These are phyloP conservation scores for Friedmanniomyces endolithicus DNA, from an alignment of 495 filamentous ascomycete species.

Conservation along the genomic window DNA sequence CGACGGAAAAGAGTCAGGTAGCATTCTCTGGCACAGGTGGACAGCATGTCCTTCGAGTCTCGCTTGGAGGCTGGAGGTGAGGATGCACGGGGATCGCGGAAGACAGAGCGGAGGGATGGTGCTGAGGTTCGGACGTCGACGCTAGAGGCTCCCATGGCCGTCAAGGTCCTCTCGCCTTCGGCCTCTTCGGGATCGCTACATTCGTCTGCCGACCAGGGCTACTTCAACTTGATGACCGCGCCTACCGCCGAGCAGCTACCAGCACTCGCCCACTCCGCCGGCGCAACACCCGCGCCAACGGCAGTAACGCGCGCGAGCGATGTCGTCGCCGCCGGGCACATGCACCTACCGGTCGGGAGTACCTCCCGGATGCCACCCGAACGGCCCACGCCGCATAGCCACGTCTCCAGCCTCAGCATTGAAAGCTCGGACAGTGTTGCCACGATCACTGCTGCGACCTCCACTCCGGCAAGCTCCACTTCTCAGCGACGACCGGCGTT, in stretches of 20 bases:
- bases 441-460: constrained; percentile 24
- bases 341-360: constrained; percentile 1
- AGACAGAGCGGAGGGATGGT: not conserved
- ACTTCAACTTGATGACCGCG: constrained; percentile 1
- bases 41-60: constrained; percentile 1
- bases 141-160: constrained; percentile 2
- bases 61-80: not conserved
- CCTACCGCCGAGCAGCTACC: constrained; percentile 1
- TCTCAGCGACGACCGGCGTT: constrained; percentile 16
- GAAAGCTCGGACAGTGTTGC: constrained; percentile 18
- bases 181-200: not conserved
- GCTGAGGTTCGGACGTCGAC: not conserved
- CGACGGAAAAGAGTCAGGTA: not conserved
- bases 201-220: not conserved
- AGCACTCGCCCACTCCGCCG: not conserved
- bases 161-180: constrained; percentile 9
- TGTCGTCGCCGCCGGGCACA: constrained; percentile 7
- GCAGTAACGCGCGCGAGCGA: constrained; percentile 3
- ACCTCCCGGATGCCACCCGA: not conserved
- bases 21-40: not conserved
- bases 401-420: constrained; percentile 9
- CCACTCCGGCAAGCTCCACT: constrained; percentile 16
- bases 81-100: not conserved
- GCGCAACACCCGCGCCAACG: not conserved
- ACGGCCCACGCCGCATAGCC: constrained; percentile 7